Conservation (phyloP, 2,329 filamentous ascomycete genomes). For the Madurella fahalii region DNA sequence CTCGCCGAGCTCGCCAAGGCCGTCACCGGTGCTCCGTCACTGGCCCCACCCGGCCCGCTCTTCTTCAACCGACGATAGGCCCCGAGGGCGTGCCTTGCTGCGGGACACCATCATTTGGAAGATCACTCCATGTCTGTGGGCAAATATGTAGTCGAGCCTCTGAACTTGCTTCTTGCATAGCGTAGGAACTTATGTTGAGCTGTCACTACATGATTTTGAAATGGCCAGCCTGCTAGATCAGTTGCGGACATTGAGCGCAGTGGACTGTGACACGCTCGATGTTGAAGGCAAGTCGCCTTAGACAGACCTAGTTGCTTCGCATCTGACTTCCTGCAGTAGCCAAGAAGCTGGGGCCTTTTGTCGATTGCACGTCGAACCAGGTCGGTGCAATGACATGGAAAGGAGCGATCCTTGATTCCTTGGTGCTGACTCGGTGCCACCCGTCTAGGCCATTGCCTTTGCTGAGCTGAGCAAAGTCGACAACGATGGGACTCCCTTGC, state of each 20-base stretch:
- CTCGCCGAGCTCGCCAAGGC: no score
- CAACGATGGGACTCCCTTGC: constrained; percentile 32
- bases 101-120: no score
- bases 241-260: constrained; percentile 39
- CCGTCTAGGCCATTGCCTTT: constrained; percentile 45
- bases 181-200: not conserved
- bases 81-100: no score
- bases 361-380: constrained; percentile 53
- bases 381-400: constrained; percentile 28
- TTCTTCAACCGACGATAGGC: no score
- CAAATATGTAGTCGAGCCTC: no score
- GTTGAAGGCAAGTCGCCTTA: constrained; percentile 35
- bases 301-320: no score
- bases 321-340: constrained; percentile 35
- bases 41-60: no score
- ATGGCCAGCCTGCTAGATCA: constrained; percentile 36
- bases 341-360: constrained; percentile 43
- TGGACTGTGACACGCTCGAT: constrained; percentile 52
- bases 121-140: no score
- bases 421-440: not conserved
- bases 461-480: constrained; percentile 38
- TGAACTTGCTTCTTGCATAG: no score
- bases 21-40: no score
- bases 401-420: not conserved
- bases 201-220: not conserved